Conservation (phyloP, 2,329 filamentous ascomycete genomes). For the Hansfordia pulvinata region DNA sequence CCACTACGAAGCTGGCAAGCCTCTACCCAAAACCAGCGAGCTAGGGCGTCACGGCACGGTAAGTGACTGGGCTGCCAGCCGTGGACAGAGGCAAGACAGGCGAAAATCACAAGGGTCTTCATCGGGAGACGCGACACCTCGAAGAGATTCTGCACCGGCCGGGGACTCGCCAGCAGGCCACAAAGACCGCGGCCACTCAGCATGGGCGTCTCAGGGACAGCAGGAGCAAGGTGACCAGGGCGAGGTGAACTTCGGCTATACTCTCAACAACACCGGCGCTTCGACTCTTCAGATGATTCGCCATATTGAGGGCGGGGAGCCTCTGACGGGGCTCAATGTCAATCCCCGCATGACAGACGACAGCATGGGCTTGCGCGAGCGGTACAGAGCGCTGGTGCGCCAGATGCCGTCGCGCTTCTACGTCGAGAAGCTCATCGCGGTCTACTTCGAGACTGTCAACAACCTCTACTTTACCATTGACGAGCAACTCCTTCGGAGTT, state of each 20-base stretch:
- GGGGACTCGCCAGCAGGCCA: conserved; percentile 10
- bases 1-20: conserved; percentile 38
- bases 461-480: conserved; percentile 45
- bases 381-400: conserved; percentile 43
- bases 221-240: conserved; percentile 25
- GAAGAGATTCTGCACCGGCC: no score
- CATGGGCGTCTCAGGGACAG: conserved; percentile 17
- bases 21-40: conserved; percentile 26
- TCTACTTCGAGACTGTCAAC: conserved; percentile 45
- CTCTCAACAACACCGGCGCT: conserved; percentile 25
- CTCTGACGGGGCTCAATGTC: no score
- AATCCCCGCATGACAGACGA: no score
- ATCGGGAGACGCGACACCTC: no score
- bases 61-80: no score
- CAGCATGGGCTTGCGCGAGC: conserved; percentile 32
- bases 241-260: conserved; percentile 40
- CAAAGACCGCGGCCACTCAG: conserved; percentile 7
- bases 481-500: conserved; percentile 32
- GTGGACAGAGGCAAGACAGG: no score
- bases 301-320: conserved; percentile 31
- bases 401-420: conserved; percentile 40
- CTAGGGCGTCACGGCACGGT: no score
- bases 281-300: conserved; percentile 41
- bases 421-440: conserved; percentile 37
- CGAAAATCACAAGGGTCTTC: no score